These are phyloP conservation scores for Thymus mandschuricus DNA, from an alignment of 257 asterid genomes.

Conservation along the genomic window DNA sequence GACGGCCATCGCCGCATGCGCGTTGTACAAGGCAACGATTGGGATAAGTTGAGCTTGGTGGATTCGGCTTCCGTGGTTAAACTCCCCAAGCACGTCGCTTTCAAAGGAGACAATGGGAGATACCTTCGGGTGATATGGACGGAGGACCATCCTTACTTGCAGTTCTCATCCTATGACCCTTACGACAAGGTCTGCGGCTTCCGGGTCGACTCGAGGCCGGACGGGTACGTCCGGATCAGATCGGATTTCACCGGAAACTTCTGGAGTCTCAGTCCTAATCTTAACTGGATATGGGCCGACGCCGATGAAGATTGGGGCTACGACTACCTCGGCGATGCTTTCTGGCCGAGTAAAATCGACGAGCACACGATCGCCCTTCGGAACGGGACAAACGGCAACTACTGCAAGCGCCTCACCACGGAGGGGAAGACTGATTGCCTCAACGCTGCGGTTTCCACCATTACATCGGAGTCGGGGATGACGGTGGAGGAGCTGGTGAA, in stretches of 20 bases:
- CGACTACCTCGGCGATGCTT: not conserved
- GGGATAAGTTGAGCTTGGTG: too few species aligned
- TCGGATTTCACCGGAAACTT: not conserved
- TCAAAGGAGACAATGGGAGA: conserved; percentile 1
- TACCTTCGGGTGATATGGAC: not conserved
- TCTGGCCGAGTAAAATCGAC: not conserved
- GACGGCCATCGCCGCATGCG: not conserved
- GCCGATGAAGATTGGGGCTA: too few species aligned
- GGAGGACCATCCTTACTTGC: not conserved
- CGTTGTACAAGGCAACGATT: not conserved
- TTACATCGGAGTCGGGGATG: not conserved
- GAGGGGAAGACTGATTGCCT: not conserved
- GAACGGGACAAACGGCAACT: not conserved
- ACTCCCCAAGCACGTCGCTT: not conserved
- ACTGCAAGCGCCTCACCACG: not conserved
- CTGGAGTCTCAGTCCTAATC: not conserved
- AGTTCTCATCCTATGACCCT: not conserved
- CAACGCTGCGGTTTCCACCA: not conserved
- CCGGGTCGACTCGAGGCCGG: not conserved
- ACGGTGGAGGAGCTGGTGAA: not conserved
- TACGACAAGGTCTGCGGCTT: not conserved
- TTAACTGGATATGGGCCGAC: conserved; percentile 13
- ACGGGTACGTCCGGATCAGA: not conserved
- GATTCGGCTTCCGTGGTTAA: not conserved
- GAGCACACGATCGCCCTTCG: not conserved